phyloP scores from a whole-genome alignment of 1,284 basidiomycete species.

The Trametes sp. region DNA sequence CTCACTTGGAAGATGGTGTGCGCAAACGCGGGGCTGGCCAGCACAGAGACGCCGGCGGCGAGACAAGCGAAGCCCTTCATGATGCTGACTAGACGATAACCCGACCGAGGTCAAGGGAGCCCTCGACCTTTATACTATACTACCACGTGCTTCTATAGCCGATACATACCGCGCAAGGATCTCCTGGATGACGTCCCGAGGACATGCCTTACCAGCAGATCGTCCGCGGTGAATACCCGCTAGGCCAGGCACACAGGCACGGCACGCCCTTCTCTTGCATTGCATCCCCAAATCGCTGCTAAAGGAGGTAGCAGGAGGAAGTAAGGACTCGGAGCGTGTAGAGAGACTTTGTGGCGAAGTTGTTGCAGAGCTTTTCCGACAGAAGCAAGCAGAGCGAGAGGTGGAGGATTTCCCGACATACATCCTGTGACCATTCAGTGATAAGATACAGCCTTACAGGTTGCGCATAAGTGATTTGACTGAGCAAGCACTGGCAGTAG shows the following conservation, averaged over 20 bases:
- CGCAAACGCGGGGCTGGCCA: conserved; percentile 44
- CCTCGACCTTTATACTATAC: neutral
- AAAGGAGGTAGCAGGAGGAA: conserved; percentile 14
- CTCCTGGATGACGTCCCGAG: conserved; percentile 23
- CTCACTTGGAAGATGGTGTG: conserved; percentile 59
- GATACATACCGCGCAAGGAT: neutral
- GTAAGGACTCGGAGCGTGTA: no score
- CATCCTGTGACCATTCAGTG: conserved; percentile 15
- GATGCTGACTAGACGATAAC: conserved; percentile 7
- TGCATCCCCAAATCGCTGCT: neutral
- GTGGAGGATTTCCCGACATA: conserved; percentile 20
- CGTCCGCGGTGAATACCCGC: neutral
- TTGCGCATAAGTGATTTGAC: no score
- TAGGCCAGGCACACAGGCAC: conserved; percentile 14
- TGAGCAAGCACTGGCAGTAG: no score
- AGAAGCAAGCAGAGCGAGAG: conserved; percentile 15
- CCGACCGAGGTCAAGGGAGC: conserved; percentile 8
- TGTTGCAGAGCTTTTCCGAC: conserved; percentile 30
- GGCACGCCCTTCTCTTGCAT: neutral
- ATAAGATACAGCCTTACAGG: neutral
- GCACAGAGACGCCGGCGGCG: conserved; percentile 37
- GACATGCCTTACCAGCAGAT: neutral
- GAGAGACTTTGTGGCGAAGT: no score
- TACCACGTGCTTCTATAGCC: no score
- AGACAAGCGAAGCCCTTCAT: conserved; percentile 38